Base-by-base conservation (phyloP, 2,329 filamentous ascomycete genomes). In the Seiridium unicorne region DNA sequence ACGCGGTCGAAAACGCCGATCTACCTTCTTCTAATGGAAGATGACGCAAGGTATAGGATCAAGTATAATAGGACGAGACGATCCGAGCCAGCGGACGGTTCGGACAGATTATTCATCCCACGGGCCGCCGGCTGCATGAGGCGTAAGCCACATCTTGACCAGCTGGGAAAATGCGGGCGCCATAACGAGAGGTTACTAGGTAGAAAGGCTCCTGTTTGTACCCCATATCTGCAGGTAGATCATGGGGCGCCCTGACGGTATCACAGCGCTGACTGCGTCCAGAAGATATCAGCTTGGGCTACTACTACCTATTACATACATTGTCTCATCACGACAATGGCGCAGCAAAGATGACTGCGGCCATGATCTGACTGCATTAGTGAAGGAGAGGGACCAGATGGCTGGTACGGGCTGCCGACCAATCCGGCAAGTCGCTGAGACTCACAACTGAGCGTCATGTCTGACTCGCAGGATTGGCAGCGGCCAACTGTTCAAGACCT, bases 11-110 rank as follows among this genome's bases (percentile, higher is more conserved):
- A 26, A 26, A 26, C 36, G 38, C 7, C 8, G 48, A 36, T 11
- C 10, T 36, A n/a, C 9, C 32, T 36, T 6, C 34, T 38, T 34
- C 10, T 13, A 13, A 11, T 36, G 3, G 49, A 38, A 18, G 6
- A 55, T 55, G 51, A 55, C 51, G 51, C 51, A 55, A 44, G 26
- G 51, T 55, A 55, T 55, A 44, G 3, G 35, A 10, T 18, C 10
- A n/a, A 10, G 5, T 13, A 51, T 36, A n/a, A 11, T 35, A n/a
- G 18, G 49, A 8, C 18, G 13, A 35, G 32, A 48, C 11, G 34
- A 9, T 26, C 13, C 11, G 26, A 8, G 9, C 7, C n/a, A 49
- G n/a, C 4, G 47, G 18, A 26, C 18, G 18, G 18, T 26, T 26
- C 18, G 38, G 38, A 42, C 38, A 42, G 38, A 42, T 42, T 42